Percentiles rank a stretch among this genome's conserved stretches.
phyloP scores from a whole-genome alignment of 1,284 basidiomycete genomes.

The Xerocomus minutiporus region DNA sequence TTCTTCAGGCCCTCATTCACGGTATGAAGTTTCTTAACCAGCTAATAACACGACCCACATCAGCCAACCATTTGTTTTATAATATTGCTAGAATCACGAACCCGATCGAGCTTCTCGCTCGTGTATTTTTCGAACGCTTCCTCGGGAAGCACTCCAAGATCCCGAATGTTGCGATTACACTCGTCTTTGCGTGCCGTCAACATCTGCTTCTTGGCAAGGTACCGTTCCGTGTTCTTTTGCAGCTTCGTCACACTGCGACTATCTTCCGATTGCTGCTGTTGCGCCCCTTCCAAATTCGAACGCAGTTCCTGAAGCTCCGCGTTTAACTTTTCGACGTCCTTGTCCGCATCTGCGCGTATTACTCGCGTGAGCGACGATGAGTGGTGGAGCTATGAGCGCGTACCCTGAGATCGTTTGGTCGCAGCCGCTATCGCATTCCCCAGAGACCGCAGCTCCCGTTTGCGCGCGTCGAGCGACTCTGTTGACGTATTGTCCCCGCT shows the following conservation, averaged over 20 bases:
- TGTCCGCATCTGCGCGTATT: constrained; percentile 53
- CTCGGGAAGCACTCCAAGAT: constrained; percentile 93
- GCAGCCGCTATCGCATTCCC: constrained; percentile 63
- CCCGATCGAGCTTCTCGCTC: constrained; percentile 76
- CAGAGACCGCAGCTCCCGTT: constrained; percentile 65
- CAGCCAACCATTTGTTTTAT: background rate
- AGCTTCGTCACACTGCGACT: constrained; percentile 80
- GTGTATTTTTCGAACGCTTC: constrained; percentile 97
- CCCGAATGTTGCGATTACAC: constrained; percentile 90
- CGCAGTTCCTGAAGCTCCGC: constrained; percentile 64
- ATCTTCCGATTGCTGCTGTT: constrained; percentile 82
- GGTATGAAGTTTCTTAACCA: constrained; percentile 85
- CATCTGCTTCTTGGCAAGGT: constrained; percentile 87
- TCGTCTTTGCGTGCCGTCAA: constrained; percentile 83
- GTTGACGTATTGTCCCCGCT: constrained; percentile 55
- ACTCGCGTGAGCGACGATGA: background rate
- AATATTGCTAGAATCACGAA: constrained; percentile 36
- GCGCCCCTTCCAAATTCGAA: constrained; percentile 67
- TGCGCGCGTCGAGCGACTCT: constrained; percentile 65
- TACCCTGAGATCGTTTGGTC: constrained; percentile 62
- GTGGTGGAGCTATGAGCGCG: constrained; percentile 14
- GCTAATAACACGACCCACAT: constrained; percentile 40
- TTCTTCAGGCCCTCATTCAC: constrained; percentile 93
- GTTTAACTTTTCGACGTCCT: constrained; percentile 64
- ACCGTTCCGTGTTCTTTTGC: constrained; percentile 93